Evolutionary conservation across 2,329 filamentous ascomycete species (phyloP).

Genomic region (Spiromastix sp.): DNA sequence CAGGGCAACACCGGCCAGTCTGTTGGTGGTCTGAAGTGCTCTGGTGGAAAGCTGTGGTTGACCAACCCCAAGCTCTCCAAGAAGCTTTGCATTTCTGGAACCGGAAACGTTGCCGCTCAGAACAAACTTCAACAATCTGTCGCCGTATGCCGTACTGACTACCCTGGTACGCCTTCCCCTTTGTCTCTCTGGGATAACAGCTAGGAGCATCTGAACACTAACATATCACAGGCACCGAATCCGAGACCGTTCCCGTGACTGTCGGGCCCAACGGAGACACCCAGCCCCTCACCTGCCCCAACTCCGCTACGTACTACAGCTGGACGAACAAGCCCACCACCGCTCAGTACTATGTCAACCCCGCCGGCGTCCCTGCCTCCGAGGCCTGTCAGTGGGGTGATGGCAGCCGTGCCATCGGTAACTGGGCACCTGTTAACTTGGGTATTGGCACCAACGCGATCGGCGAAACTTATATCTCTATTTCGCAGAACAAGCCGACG

Average conservation of each 20-base stretch:
- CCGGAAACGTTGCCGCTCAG: conserved; percentile 58
- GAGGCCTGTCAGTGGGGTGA: conserved; percentile 70
- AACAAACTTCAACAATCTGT: conserved; percentile 62
- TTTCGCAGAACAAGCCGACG: conserved; percentile 77
- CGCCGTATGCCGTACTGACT: conserved; percentile 86
- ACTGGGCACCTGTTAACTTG: conserved; percentile 80
- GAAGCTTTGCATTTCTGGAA: conserved; percentile 65
- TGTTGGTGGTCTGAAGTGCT: conserved; percentile 75
- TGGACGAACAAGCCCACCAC: conserved; percentile 69
- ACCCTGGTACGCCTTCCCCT: conserved; percentile 54
- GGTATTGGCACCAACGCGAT: conserved; percentile 64
- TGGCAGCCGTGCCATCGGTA: conserved; percentile 52
- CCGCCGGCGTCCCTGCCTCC: conserved; percentile 53
- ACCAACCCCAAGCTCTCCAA: conserved; percentile 56
- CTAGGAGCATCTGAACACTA: conserved; percentile 1
- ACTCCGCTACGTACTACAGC: conserved; percentile 61
- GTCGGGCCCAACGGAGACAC: conserved; percentile 49
- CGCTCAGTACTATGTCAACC: conserved; percentile 96
- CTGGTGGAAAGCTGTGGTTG: conserved; percentile 60
- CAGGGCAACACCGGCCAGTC: conserved; percentile 78
- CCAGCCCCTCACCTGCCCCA: conserved; percentile 63
- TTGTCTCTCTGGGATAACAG: not conserved
- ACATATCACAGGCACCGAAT: conserved; percentile 53
- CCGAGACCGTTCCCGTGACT: conserved; percentile 69
- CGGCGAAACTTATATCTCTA: conserved; percentile 67